A percentile compares a stretch with the other conserved stretches of the same genome.
These are phyloP conservation scores for Setaria italica DNA, from an alignment of 202 grass and related monocot genomes.

Conservation along the genomic window DNA sequence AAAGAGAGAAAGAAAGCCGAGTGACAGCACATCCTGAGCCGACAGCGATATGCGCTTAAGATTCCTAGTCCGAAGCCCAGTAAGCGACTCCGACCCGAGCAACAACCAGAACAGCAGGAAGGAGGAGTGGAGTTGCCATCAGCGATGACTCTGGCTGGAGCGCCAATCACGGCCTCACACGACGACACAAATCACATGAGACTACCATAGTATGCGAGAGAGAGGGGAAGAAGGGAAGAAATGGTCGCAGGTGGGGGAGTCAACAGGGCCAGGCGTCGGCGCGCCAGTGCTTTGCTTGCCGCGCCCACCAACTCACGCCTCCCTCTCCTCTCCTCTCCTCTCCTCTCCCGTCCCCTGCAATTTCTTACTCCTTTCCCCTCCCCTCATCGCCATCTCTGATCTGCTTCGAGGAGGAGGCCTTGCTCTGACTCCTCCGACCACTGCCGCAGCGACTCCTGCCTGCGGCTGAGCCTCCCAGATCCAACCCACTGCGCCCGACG, in stretches of 20 bases:
- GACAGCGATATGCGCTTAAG: neutral
- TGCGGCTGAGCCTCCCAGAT: slow-evolving; percentile 3
- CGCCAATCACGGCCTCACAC: neutral
- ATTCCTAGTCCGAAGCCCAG: neutral
- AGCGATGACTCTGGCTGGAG: neutral
- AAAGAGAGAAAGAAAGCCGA: too few species aligned
- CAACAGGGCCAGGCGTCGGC: slow-evolving; percentile 32
- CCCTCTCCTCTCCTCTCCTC: too few species aligned
- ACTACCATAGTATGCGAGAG: neutral
- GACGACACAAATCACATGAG: neutral
- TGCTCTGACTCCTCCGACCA: neutral
- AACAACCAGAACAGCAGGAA: neutral
- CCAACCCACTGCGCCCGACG: slow-evolving; percentile 22
- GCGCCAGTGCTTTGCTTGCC: neutral
- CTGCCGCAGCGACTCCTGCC: neutral
- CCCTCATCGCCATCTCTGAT: neutral
- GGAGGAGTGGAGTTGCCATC: too few species aligned
- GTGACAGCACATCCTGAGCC: neutral
- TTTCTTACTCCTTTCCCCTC: neutral
- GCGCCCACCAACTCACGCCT: neutral
- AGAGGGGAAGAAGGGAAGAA: too few species aligned
- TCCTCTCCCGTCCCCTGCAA: neutral
- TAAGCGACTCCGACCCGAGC: neutral
- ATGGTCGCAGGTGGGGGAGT: neutral
- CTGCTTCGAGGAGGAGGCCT: neutral